Conservation (phyloP, 352 stramenopile species). For the Peronospora belbahrii region DNA sequence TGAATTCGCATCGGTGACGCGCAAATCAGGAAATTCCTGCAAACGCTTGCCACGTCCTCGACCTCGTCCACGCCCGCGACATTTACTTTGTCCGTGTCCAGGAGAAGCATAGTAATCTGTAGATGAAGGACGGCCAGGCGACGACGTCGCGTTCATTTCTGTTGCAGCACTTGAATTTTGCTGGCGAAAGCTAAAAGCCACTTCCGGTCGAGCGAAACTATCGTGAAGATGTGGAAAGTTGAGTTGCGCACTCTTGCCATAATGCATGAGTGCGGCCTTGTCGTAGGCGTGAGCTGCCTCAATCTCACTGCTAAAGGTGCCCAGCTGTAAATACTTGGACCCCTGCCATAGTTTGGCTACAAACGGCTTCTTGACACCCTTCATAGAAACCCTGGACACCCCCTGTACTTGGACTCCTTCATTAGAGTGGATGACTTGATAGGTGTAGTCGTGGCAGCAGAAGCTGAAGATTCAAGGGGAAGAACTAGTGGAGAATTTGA, state of each 20-base stretch:
- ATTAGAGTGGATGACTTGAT: constrained; percentile 30
- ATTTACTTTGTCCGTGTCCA: constrained; percentile 28
- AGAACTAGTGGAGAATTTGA: background rate
- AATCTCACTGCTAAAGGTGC: constrained; percentile 70
- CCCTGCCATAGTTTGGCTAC: constrained; percentile 64
- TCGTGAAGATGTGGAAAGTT: constrained; percentile 78
- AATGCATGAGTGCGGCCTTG: constrained; percentile 61
- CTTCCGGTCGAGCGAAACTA: constrained; percentile 43
- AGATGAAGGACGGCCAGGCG: background rate
- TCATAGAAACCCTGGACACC: constrained; percentile 73
- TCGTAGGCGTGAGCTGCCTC: constrained; percentile 78
- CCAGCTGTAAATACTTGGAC: constrained; percentile 57
- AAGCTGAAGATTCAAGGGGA: background rate
- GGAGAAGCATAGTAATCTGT: constrained; percentile 10
- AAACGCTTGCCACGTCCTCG: constrained; percentile 51
- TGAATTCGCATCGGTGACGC: constrained; percentile 1
- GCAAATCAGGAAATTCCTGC: constrained; percentile 28
- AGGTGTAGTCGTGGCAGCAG: constrained; percentile 1
- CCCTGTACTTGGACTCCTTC: constrained; percentile 71
- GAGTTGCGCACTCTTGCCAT: constrained; percentile 55
- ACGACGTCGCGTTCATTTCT: background rate
- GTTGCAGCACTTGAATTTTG: constrained; percentile 6
- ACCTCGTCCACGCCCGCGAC: constrained; percentile 40
- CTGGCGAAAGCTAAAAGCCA: constrained; percentile 20
- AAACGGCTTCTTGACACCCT: constrained; percentile 77